These are phyloP conservation scores for Kodamaea kaohsiungensis DNA, from an alignment of 805 yeast species.

Conservation along the genomic window DNA sequence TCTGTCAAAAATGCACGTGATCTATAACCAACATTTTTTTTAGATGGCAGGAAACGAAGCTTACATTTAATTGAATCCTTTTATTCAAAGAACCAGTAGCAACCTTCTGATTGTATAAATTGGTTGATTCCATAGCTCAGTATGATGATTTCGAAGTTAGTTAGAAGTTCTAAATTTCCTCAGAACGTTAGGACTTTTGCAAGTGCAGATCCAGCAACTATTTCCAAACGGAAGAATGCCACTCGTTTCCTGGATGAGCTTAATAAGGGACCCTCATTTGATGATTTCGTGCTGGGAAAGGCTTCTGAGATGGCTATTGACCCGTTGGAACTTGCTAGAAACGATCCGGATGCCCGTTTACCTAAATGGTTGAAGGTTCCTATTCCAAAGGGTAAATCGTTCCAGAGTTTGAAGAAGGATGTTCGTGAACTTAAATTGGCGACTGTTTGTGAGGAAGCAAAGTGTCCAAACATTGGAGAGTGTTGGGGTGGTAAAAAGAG, in stretches of 20 bases:
- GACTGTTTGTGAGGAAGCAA: constrained; percentile 98
- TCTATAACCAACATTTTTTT: constrained; percentile 2
- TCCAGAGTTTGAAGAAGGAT: constrained; percentile 77
- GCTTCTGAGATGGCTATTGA: constrained; percentile 67
- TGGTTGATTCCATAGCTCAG: background rate
- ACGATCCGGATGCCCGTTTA: constrained; percentile 66
- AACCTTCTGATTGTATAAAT: background rate
- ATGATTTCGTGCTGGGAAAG: constrained; percentile 81
- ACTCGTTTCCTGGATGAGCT: constrained; percentile 69
- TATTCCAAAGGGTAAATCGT: constrained; percentile 92
- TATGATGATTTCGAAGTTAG: background rate
- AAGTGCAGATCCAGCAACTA: constrained; percentile 8
- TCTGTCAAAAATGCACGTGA: constrained; percentile 6
- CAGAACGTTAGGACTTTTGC: constrained; percentile 9
- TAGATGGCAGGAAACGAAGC: background rate
- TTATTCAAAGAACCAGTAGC: background rate
- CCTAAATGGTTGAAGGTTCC: constrained; percentile 96
- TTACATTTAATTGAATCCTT: background rate
- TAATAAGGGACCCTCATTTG: constrained; percentile 89
- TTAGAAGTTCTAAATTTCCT: background rate
- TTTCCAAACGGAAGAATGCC: constrained; percentile 26
- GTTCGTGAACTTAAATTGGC: constrained; percentile 85
- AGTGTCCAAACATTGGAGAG: constrained; percentile 99
- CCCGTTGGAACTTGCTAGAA: constrained; percentile 75
- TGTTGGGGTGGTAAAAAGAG: constrained; percentile 98